Evolutionary conservation across 805 yeast genomes (phyloP), one percentile per base, ranked within the genome.

Genomic region (Groenewaldozyma tartarivorans): DNA sequence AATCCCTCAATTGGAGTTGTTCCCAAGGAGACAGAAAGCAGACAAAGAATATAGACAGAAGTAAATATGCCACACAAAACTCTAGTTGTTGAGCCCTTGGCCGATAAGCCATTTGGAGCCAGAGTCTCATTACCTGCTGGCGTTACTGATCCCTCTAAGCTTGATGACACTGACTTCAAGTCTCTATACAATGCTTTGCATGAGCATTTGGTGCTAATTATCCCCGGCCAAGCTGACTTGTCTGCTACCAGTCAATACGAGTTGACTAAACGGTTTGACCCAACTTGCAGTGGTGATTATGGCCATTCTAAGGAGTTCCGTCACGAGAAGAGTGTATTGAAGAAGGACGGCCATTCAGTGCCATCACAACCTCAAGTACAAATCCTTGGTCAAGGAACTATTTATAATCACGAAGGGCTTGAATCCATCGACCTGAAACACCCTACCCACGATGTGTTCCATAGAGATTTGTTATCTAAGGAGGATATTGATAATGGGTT

Each of bases 341-440:
- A 76, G 47, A 81, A 80, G 55, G 95, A 86, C 56, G 94, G 94
- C 34, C 72, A 73, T 43, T 72, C 87, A 5, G 83, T 85, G 35
- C 88, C 90, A 35, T 60, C 68, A 39, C 87, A 83, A 57, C 95
- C 95, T 2, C 95, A 86, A 59, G 95, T 86, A 17, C 94, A 85
- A 64, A 82, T 85, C 55, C 74, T 86, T 41, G 95, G 95, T 33
- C 88, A 86, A 55, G 94, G 94, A 11, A 55, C 61, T 2, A 67
- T 65, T 42, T 60, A 67, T 47, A 71, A 75, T 45, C 78, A 75
- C 45, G 75, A 69, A 41, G 87, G 83, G 13, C 48, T 70, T 19
- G 77, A 72, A 35, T 66, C 69, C 19, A 71, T 81, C 44, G 58
- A 58, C 16, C 72, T 85, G 47, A 82, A 83, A 33, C 95, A 86